Percentiles rank a stretch among this genome's conserved stretches.
Evolutionary conservation across 169 alveolate genomes (phyloP).

Genomic region (Eimeria necatrix): DNA sequence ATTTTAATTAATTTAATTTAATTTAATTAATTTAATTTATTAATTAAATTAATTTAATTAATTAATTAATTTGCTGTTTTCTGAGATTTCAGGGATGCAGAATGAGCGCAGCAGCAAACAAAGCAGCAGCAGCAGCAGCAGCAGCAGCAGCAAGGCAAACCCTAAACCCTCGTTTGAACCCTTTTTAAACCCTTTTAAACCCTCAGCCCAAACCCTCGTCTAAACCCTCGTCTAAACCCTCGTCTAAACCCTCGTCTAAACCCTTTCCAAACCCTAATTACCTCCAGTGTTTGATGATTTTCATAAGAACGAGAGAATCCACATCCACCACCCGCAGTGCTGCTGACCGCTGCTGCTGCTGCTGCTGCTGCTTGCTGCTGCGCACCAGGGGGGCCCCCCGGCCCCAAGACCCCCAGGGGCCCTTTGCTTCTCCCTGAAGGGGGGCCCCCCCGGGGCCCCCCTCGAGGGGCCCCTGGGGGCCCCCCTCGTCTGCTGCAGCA

Average conservation of each 20-base stretch:
- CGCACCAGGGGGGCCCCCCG: constrained; percentile 18
- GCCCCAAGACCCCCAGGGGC: constrained; percentile 34
- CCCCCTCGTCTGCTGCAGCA: neutral
- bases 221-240: too few relatives aligned
- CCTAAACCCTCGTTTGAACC: neutral
- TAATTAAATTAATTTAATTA: too few relatives aligned
- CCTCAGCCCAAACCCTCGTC: too few relatives aligned
- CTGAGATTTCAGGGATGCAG: neutral
- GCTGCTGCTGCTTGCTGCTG: neutral
- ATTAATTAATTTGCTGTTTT: too few relatives aligned
- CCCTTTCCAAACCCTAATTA: constrained; percentile 34
- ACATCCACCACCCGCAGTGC: constrained; percentile 76
- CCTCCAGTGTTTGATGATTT: constrained; percentile 90
- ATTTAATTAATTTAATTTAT: too few relatives aligned
- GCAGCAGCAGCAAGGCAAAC: neutral
- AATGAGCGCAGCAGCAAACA: neutral
- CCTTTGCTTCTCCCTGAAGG: neutral
- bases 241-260: too few relatives aligned
- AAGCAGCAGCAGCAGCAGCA: neutral
- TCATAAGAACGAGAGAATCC: constrained; percentile 86
- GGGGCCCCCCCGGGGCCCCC: constrained; percentile 50
- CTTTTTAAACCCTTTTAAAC: neutral
- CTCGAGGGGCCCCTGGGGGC: too few relatives aligned
- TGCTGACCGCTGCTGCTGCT: neutral
- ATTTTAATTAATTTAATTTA: too few relatives aligned